A percentile compares a stretch with the other conserved stretches of the same genome.
phyloP scores from a whole-genome alignment of 306 rosid species.

The Prunus kanzakura region DNA sequence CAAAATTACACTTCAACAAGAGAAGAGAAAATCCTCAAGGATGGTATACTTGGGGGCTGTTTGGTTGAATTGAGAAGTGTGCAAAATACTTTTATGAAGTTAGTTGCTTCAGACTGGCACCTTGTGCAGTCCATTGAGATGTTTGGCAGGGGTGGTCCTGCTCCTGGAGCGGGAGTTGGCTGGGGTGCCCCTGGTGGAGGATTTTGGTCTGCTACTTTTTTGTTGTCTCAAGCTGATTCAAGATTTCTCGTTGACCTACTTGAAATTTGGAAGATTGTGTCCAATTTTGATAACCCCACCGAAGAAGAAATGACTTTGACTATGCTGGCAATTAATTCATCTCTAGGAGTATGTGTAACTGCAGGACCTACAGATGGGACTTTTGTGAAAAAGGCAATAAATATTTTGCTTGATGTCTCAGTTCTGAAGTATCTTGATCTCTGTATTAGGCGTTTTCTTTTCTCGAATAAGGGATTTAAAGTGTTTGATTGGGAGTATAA shows the following conservation, averaged over 20 bases:
- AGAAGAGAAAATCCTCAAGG: slow-evolving; percentile 68
- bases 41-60: slow-evolving; percentile 58
- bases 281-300: slow-evolving; percentile 21
- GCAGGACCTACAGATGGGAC: slow-evolving; percentile 69
- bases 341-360: slow-evolving; percentile 55
- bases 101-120: slow-evolving; percentile 61
- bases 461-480: slow-evolving; percentile 31
- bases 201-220: slow-evolving; percentile 70
- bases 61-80: slow-evolving; percentile 49
- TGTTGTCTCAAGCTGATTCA: slow-evolving; percentile 64
- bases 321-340: slow-evolving; percentile 47
- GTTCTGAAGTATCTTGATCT: slow-evolving; percentile 58
- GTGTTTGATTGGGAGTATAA: slow-evolving; percentile 53
- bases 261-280: slow-evolving; percentile 36
- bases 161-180: slow-evolving; percentile 91
- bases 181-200: slow-evolving; percentile 95
- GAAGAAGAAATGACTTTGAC: slow-evolving; percentile 45
- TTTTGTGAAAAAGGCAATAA: slow-evolving; percentile 50
- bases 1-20: slow-evolving; percentile 41
- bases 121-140: slow-evolving; percentile 57
- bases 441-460: slow-evolving; percentile 49
- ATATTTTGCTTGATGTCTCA: slow-evolving; percentile 50
- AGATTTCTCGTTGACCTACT: slow-evolving; percentile 49
- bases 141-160: slow-evolving; percentile 94
- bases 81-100: slow-evolving; percentile 45